These are phyloP conservation scores for Phialophora chinensis DNA, from an alignment of 2,329 filamentous ascomycete genomes.

Conservation along the genomic window DNA sequence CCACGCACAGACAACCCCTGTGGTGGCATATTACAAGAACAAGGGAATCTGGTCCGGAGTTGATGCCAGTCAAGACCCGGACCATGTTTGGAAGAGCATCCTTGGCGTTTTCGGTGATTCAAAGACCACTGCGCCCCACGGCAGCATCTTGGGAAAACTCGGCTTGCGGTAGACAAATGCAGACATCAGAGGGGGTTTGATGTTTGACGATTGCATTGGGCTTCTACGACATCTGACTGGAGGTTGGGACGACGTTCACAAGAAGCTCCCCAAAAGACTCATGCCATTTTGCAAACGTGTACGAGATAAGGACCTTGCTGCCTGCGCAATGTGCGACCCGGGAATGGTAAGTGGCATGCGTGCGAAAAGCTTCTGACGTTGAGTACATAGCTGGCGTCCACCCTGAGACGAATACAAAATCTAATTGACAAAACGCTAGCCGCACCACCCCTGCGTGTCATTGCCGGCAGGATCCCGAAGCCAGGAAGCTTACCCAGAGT, in stretches of 20 bases:
- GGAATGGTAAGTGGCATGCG: constrained; percentile 32
- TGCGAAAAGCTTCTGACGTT: constrained; percentile 25
- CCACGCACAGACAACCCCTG: constrained; percentile 89
- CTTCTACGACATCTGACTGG: constrained; percentile 18
- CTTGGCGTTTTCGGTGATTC: constrained; percentile 79
- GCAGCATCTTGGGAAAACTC: constrained; percentile 60
- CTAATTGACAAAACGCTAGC: constrained; percentile 17
- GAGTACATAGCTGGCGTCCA: constrained; percentile 34
- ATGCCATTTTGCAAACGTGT: constrained; percentile 33
- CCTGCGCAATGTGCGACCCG: neutral
- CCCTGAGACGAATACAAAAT: constrained; percentile 30
- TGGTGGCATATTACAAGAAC: constrained; percentile 95
- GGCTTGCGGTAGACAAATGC: constrained; percentile 47
- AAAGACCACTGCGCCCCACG: constrained; percentile 49
- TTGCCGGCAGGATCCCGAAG: neutral
- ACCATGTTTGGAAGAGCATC: constrained; percentile 93
- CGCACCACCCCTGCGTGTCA: neutral
- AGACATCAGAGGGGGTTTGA: neutral
- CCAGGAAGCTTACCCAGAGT: neutral
- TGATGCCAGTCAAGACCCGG: constrained; percentile 94
- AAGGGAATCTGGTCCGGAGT: constrained; percentile 96
- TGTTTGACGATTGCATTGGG: constrained; percentile 14
- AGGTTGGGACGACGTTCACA: constrained; percentile 20
- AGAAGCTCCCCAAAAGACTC: constrained; percentile 17
- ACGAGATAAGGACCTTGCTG: constrained; percentile 31